Base-by-base conservation (phyloP, 1,284 basidiomycete genomes). In the Xanthoconium separans region DNA sequence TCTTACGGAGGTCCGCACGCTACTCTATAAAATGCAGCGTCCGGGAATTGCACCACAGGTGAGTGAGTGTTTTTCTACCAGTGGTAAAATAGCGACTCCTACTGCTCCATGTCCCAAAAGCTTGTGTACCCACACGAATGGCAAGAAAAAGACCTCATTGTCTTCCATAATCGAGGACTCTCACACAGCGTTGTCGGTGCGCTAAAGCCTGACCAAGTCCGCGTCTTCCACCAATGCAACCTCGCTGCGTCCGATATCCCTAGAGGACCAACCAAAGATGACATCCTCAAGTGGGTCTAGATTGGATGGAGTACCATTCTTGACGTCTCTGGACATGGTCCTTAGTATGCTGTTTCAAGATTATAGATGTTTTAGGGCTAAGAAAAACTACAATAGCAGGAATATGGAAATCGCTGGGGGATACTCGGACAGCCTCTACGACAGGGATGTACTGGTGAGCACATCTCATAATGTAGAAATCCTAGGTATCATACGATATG, bases 1-100 rank as follows among this genome's bases (percentile, higher is more conserved):
- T 65, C 72, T 91, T 24, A 75, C 75, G 33, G 70, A 81, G 49
- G 84, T 87, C 13, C 75, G 89, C 39, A 77, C 77, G 16, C 62
- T 88, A 31, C 66, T 91, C 22, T 89, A 90, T 73, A 75, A 73
- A 66, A 81, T 92, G 73, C 88, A 92, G 65, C 72, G 89, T 20
- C 53, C 53, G 1, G 53, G 44, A 18, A 54, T 54, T 27, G 53
- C 53, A 18, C 53, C 53, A 18, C 39, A 42, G 31, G 53, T 54
- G 29, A 51, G 53, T 18, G 11, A 18, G 13, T n/a, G 10, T n/a
- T 2, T 18, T 9, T 37, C 10, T 37, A 11, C 45, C 16, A 37
- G n/a, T 37, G 13, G 36, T 27, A 27, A 24, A 24, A 33, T 30
- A 12, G 44, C 30, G 31, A 41, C 45, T 36, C 43, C 18, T 34